Conservation (phyloP, 2,329 filamentous ascomycete genomes). For the Colletotrichum godetiae region DNA sequence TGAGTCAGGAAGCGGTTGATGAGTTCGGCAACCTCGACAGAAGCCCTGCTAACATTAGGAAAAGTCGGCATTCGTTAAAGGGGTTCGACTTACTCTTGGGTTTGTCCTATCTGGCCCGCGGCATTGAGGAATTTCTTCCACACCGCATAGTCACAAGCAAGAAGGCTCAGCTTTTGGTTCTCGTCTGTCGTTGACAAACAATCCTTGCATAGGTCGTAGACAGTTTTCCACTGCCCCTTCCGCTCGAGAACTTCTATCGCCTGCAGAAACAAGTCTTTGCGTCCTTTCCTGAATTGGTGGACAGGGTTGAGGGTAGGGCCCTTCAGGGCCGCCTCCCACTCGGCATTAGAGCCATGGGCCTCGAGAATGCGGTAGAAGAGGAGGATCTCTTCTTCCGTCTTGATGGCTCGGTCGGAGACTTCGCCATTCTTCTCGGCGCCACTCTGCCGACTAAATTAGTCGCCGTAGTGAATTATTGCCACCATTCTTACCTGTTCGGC, state of each 20-base stretch:
- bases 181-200: conserved; percentile 54
- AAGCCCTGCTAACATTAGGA: not conserved
- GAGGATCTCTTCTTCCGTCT: conserved; percentile 61
- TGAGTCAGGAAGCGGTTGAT: conserved; percentile 28
- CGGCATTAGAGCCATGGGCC: conserved; percentile 54
- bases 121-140: conserved; percentile 55
- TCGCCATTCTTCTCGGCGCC: conserved; percentile 7
- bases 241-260: conserved; percentile 50
- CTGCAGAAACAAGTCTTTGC: conserved; percentile 60
- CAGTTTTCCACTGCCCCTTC: conserved; percentile 52
- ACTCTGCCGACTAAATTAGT: conserved; percentile 2
- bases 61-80: not conserved
- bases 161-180: conserved; percentile 49
- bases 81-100: conserved; percentile 45
- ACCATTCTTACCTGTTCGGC: conserved; percentile 53
- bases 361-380: conserved; percentile 61
- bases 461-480: not conserved
- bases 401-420: conserved; percentile 46
- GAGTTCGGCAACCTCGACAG: conserved; percentile 22
- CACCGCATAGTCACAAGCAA: conserved; percentile 58
- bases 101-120: conserved; percentile 46
- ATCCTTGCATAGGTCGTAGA: conserved; percentile 56
- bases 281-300: conserved; percentile 56
- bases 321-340: conserved; percentile 52
- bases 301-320: conserved; percentile 55